These are phyloP conservation scores for Mortierella claussenii DNA, from an alignment of 192 early-diverging fungal genomes.

Conservation along the genomic window DNA sequence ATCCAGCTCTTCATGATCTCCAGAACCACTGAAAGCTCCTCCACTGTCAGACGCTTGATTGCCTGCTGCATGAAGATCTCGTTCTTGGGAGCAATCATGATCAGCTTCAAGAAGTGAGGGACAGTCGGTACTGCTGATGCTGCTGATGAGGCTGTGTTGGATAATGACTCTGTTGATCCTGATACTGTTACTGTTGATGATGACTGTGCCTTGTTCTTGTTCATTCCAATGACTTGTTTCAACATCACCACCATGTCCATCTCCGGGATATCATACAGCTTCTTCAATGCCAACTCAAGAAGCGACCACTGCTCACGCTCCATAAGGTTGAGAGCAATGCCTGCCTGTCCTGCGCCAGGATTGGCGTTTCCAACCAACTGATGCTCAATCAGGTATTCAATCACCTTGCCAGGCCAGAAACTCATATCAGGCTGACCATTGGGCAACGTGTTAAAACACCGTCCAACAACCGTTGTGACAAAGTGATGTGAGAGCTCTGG, in stretches of 20 bases:
- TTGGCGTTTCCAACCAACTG: conserved; percentile 49
- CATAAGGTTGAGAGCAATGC: conserved; percentile 52
- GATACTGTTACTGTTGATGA: conserved; percentile 9
- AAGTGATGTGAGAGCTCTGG: conserved; percentile 57
- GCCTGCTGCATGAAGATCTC: conserved; percentile 65
- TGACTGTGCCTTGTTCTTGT: conserved; percentile 21
- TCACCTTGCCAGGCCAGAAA: conserved; percentile 54
- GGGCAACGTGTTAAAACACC: conserved; percentile 37
- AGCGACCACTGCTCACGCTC: conserved; percentile 58
- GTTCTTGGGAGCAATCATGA: conserved; percentile 56
- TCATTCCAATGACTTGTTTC: conserved; percentile 52
- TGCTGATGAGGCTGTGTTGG: neutral
- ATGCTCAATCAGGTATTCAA: conserved; percentile 53
- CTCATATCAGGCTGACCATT: conserved; percentile 48
- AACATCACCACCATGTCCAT: conserved; percentile 54
- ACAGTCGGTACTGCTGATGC: conserved; percentile 16
- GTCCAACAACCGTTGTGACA: conserved; percentile 39
- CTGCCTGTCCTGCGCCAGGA: conserved; percentile 46
- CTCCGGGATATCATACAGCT: conserved; percentile 60
- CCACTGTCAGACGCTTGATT: conserved; percentile 51
- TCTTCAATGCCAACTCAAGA: conserved; percentile 54
- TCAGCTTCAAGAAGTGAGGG: conserved; percentile 41
- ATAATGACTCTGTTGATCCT: neutral
- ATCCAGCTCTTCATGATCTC: conserved; percentile 51
- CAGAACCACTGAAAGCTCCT: conserved; percentile 55